Conservation (phyloP, 2,329 filamentous ascomycete species). For the Proliferodiscus dingleyae region DNA sequence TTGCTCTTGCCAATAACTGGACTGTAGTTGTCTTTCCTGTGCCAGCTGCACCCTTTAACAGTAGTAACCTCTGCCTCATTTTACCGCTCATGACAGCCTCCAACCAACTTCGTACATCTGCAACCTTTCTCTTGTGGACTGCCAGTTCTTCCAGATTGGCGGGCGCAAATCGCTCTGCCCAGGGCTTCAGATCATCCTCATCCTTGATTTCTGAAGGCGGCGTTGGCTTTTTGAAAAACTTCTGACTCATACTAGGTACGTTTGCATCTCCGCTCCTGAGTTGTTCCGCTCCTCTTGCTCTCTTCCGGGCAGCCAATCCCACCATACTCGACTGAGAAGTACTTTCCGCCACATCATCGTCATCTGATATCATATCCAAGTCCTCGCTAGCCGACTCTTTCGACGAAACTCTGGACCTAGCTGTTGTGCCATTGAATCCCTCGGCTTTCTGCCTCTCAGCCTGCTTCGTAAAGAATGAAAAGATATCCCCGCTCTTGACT, state of each 20-base stretch:
- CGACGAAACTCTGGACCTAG: neutral
- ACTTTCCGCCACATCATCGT: slow-evolving; percentile 50
- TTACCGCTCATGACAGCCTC: slow-evolving; percentile 64
- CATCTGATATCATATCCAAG: slow-evolving; percentile 49
- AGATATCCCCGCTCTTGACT: slow-evolving; percentile 51
- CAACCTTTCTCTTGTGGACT: slow-evolving; percentile 91
- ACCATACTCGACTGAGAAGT: slow-evolving; percentile 51
- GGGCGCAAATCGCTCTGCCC: slow-evolving; percentile 83
- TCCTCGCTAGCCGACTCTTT: slow-evolving; percentile 25
- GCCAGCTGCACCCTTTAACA: slow-evolving; percentile 87
- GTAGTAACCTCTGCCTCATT: slow-evolving; percentile 65
- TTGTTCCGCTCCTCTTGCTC: slow-evolving; percentile 39
- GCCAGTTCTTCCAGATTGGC: slow-evolving; percentile 74
- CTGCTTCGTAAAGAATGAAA: slow-evolving; percentile 58
- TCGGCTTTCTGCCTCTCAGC: slow-evolving; percentile 40
- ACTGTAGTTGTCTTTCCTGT: slow-evolving; percentile 91
- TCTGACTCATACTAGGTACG: slow-evolving; percentile 40
- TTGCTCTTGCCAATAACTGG: slow-evolving; percentile 68
- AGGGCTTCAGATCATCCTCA: slow-evolving; percentile 64
- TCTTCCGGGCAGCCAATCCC: slow-evolving; percentile 50
- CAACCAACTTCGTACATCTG: slow-evolving; percentile 80
- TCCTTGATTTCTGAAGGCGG: slow-evolving; percentile 20
- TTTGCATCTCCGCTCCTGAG: slow-evolving; percentile 23
- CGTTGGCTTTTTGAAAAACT: slow-evolving; percentile 41
- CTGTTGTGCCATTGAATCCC: slow-evolving; percentile 6